A percentile compares a stretch with the other conserved stretches of the same genome.
phyloP scores from a whole-genome alignment of 208 protist species.

The Leishmania turanica region DNA sequence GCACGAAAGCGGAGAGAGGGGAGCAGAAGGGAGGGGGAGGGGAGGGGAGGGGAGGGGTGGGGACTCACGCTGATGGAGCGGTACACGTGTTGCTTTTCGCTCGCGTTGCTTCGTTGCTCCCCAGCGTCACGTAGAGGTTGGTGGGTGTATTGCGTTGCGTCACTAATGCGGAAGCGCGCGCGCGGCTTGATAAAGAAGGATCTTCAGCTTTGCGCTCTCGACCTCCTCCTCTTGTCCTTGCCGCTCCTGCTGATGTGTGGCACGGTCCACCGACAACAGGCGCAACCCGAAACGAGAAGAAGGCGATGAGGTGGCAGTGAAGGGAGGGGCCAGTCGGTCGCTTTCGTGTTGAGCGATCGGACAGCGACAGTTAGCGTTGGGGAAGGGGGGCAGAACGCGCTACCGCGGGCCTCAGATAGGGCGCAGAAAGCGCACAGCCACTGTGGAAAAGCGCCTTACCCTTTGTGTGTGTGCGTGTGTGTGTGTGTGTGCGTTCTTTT shows the following conservation, averaged over 20 bases:
- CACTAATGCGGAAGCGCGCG: neutral
- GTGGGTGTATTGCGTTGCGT: neutral
- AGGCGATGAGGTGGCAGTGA: neutral
- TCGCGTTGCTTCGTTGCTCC: neutral
- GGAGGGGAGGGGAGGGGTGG: too few relatives aligned
- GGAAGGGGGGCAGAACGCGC: neutral
- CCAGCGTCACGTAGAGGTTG: neutral
- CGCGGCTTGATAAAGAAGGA: neutral
- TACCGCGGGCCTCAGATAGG: neutral
- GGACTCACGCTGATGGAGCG: neutral
- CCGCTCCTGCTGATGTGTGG: neutral
- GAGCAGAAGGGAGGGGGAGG: neutral
- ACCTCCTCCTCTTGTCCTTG: neutral
- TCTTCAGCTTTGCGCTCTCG: neutral
- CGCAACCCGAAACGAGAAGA: too few relatives aligned
- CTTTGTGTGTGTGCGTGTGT: neutral
- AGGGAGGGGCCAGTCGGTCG: neutral
- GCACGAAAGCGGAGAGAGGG: neutral
- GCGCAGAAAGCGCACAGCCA: neutral
- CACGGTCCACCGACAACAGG: neutral
- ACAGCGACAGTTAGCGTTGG: neutral
- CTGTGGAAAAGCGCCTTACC: neutral
- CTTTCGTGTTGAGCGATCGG: neutral
- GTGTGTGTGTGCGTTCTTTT: neutral
- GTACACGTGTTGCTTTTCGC: neutral